Evolutionary conservation across 495 filamentous ascomycete species (phyloP), one percentile per base, ranked within the genome.

Genomic region (Hypoxylon perforatum): DNA sequence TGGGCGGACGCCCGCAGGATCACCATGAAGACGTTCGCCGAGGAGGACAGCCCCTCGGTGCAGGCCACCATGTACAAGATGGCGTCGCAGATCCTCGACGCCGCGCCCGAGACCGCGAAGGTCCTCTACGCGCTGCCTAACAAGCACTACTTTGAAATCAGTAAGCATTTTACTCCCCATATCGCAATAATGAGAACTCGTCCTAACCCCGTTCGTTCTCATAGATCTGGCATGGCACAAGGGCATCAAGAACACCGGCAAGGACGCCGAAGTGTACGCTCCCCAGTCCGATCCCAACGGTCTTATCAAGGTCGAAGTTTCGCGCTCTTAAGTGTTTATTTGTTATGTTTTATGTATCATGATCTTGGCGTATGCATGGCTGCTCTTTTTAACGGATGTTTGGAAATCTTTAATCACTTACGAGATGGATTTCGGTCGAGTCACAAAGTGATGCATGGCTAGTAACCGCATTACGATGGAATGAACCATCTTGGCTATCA

Each of bases 1-100:
- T 97, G 89, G 86, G 80, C 88, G 52, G 79, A 81, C 46, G 93
- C 92, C 19, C 85, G 93, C 59, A 78, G 81, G 38, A 94, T 96
- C 78, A 96, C 94, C 18, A 82, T 97, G 70, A 91, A 91, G 84
- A 92, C 88, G 0, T 99, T 99, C 73, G 94, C 95, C n/a, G 86
- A 87, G 70, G 94, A 98, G 67, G 84, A 91, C 75, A 95, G 91
- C 68, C 90, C 95, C 46, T 94, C 91, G 71, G 95, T 99, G 15
- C 95, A 99, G 84, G 89, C 89, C 65, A 97, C 94, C 58, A 97
- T 99, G 95, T 98, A 96, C 80, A 94, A 96, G 84, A 99, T 99
- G 95, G 86, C 85, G 59, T 88, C 94, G 75, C 84, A 90, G 80
- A 97, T 99, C 66, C 81, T 99, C 65, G 91, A 83, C 15, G 86